phyloP scores from a whole-genome alignment of 352 stramenopile genomes.

The Phytopythium vexans region DNA sequence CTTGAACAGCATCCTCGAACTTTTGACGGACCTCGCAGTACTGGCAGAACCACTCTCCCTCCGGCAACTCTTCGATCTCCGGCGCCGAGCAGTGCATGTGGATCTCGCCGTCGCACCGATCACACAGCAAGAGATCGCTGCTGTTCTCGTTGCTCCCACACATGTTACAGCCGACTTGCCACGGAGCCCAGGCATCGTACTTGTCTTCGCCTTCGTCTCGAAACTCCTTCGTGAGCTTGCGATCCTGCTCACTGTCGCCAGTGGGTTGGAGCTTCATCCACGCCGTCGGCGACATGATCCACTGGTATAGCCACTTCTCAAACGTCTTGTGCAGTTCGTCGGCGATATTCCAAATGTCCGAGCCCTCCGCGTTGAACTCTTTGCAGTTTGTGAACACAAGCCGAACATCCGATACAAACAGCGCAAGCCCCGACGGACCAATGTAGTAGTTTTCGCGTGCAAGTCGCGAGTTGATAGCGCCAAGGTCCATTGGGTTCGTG shows the following conservation, averaged over 20 bases:
- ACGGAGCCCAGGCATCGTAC: conserved; percentile 76
- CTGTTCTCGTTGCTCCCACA: conserved; percentile 73
- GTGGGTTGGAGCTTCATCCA: conserved; percentile 73
- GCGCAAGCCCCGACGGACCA: conserved; percentile 54
- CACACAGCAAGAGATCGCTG: conserved; percentile 79
- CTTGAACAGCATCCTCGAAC: conserved; percentile 26
- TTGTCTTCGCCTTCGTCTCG: conserved; percentile 51
- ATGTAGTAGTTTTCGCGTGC: conserved; percentile 81
- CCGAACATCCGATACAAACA: conserved; percentile 84
- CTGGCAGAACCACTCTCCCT: conserved; percentile 80
- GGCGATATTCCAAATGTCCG: conserved; percentile 76
- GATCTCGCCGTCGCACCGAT: conserved; percentile 85
- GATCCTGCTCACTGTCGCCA: conserved; percentile 42
- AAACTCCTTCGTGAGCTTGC: conserved; percentile 54
- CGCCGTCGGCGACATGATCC: conserved; percentile 70
- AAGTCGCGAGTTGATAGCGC: conserved; percentile 67
- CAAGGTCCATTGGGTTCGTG: conserved; percentile 86
- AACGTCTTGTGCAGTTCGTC: conserved; percentile 71
- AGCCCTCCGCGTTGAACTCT: conserved; percentile 77
- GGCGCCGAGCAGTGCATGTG: conserved; percentile 84
- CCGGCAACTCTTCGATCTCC: conserved; percentile 61
- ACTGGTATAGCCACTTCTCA: conserved; percentile 88
- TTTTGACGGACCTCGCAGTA: conserved; percentile 61
- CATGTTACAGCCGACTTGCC: conserved; percentile 74
- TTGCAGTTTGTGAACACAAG: conserved; percentile 89